These are phyloP conservation scores for Porodaedalea pini DNA, from an alignment of 1,284 basidiomycete genomes.

Conservation along the genomic window DNA sequence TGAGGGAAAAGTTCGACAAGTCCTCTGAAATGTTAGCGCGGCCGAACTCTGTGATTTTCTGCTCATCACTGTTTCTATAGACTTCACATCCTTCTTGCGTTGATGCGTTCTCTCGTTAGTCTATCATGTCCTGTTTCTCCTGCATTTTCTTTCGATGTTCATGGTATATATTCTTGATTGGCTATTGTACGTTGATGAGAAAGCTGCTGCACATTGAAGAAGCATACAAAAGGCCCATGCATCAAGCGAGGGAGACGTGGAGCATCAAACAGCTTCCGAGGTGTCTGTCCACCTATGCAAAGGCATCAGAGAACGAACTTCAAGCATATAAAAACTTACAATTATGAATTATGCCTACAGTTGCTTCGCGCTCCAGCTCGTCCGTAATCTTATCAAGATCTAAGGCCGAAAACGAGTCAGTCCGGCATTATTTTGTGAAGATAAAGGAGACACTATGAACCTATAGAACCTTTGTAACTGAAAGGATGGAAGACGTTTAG, in stretches of 20 bases:
- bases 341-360: slow-evolving; percentile 94
- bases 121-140: not conserved
- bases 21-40: slow-evolving; percentile 86
- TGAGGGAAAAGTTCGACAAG: slow-evolving; percentile 89
- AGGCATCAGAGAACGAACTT: slow-evolving; percentile 22
- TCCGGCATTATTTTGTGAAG: not conserved
- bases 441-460: slow-evolving; percentile 35
- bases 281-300: slow-evolving; percentile 80
- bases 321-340: slow-evolving; percentile 44
- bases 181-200: not conserved
- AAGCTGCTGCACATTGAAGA: not conserved
- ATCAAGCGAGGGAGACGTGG: slow-evolving; percentile 78
- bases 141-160: not conserved
- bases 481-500: slow-evolving; percentile 92
- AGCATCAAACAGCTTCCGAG: slow-evolving; percentile 80
- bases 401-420: slow-evolving; percentile 29
- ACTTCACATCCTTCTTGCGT: not conserved
- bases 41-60: slow-evolving; percentile 92
- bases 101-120: not conserved
- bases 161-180: not conserved
- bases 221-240: slow-evolving; percentile 42
- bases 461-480: slow-evolving; percentile 90
- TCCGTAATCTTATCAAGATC: slow-evolving; percentile 85
- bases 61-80: slow-evolving; percentile 78
- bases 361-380: slow-evolving; percentile 85